Evolutionary conservation across 257 asterid genomes (phyloP).

Genomic region (Handroanthus guayacan): DNA sequence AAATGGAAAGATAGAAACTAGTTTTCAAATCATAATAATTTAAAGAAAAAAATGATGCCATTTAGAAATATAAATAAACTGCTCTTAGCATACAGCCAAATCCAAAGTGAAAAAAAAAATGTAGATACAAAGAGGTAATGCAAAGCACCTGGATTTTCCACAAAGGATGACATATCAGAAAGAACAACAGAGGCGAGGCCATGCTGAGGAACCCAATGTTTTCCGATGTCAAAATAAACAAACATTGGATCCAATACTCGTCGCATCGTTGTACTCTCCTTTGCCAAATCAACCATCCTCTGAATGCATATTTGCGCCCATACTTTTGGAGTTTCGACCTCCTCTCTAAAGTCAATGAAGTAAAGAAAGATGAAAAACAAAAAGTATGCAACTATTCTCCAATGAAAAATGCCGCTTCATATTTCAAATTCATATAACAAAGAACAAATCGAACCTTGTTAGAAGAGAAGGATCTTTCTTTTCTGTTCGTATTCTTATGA

Average conservation of each 20-base stretch:
- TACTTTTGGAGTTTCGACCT: slow-evolving; percentile 78
- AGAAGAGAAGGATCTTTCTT: slow-evolving; percentile 81
- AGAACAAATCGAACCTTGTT: slow-evolving; percentile 57
- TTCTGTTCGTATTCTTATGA: slow-evolving; percentile 65
- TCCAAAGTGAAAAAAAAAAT: slow-evolving; percentile 17
- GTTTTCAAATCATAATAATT: too few relatives aligned
- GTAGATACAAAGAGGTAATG: slow-evolving; percentile 5
- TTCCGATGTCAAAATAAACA: slow-evolving; percentile 71
- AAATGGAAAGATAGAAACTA: too few relatives aligned
- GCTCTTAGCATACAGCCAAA: neutral
- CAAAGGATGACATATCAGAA: slow-evolving; percentile 79
- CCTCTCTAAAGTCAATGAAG: slow-evolving; percentile 65
- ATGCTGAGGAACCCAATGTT: slow-evolving; percentile 75
- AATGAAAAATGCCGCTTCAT: neutral
- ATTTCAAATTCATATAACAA: slow-evolving; percentile 3
- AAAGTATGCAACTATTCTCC: neutral
- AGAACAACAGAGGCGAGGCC: slow-evolving; percentile 81
- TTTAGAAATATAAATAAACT: neutral
- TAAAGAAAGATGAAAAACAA: slow-evolving; percentile 25
- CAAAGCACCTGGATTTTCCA: slow-evolving; percentile 78
- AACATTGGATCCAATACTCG: slow-evolving; percentile 90
- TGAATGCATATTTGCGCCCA: slow-evolving; percentile 96
- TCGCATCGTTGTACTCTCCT: slow-evolving; percentile 92
- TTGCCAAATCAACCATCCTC: slow-evolving; percentile 88
- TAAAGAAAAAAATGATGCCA: too few relatives aligned